phyloP scores from a whole-genome alignment of 768 basidiomycete species.

The Lactarius psammicola region DNA sequence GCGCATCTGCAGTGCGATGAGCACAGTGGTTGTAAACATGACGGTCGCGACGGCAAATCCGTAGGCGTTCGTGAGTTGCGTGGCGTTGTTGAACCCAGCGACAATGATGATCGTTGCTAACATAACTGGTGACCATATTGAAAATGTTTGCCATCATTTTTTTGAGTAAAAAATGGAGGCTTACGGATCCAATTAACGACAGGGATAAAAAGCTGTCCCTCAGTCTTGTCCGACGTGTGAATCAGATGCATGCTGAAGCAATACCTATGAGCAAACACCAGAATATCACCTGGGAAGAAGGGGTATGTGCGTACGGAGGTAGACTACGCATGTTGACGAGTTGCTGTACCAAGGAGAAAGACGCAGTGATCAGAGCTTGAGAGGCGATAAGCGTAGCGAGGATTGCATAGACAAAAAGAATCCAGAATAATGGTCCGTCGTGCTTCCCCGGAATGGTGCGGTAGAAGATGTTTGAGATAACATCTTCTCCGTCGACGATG shows the following conservation, averaged over 20 bases:
- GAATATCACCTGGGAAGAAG: background rate
- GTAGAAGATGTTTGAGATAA: slow-evolving; percentile 61
- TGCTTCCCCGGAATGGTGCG: slow-evolving; percentile 56
- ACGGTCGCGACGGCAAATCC: slow-evolving; percentile 65
- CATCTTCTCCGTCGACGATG: slow-evolving; percentile 47
- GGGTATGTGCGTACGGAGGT: slow-evolving; percentile 40
- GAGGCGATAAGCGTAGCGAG: slow-evolving; percentile 66
- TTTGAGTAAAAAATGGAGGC: slow-evolving; percentile 21
- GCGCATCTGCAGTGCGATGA: slow-evolving; percentile 56
- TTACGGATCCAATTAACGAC: slow-evolving; percentile 55
- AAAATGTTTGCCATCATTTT: background rate
- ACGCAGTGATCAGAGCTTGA: slow-evolving; percentile 68
- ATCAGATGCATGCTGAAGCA: slow-evolving; percentile 45
- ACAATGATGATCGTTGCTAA: slow-evolving; percentile 56
- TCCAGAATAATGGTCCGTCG: slow-evolving; percentile 60
- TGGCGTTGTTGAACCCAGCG: slow-evolving; percentile 53
- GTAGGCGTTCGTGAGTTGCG: slow-evolving; percentile 55
- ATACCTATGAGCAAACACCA: background rate
- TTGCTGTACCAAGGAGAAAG: slow-evolving; percentile 62
- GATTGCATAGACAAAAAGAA: slow-evolving; percentile 61
- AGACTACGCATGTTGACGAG: slow-evolving; percentile 60
- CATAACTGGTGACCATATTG: slow-evolving; percentile 38
- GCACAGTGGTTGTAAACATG: slow-evolving; percentile 58
- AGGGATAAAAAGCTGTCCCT: slow-evolving; percentile 68
- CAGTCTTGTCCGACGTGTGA: slow-evolving; percentile 59